Percentiles rank a stretch among this genome's conserved stretches.
phyloP scores from a whole-genome alignment of 495 filamentous ascomycete species.

The Podospora bellae-mahoneyi region DNA sequence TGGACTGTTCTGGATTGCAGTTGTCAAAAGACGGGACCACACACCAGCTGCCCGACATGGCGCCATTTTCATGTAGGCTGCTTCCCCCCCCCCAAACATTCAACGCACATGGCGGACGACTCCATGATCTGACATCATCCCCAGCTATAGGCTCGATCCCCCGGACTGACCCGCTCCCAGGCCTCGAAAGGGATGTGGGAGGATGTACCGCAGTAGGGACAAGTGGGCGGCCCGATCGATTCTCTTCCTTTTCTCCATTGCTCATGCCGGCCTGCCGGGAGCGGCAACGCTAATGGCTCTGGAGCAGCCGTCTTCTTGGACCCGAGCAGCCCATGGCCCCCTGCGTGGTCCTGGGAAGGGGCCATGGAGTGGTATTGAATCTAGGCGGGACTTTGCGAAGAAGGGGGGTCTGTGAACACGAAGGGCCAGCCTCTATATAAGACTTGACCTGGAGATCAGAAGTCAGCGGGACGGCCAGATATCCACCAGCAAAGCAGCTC shows the following conservation, averaged over 20 bases:
- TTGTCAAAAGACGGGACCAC: neutral
- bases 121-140: slow-evolving; percentile 16
- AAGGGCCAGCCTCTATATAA: neutral
- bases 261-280: slow-evolving; percentile 7
- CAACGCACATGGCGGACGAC: neutral
- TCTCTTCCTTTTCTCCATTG: slow-evolving; percentile 13
- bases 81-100: neutral
- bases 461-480: neutral
- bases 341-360: neutral
- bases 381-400: neutral
- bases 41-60: neutral
- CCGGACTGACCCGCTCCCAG: neutral
- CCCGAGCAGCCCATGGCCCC: neutral
- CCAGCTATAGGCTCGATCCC: neutral
- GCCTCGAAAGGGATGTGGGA: neutral
- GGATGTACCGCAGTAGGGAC: neutral
- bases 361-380: neutral
- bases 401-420: neutral
- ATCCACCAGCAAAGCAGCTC: neutral
- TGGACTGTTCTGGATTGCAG: slow-evolving; percentile 1
- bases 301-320: neutral
- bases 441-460: neutral
- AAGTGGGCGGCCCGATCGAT: slow-evolving; percentile 11
- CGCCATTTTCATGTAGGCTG: slow-evolving; percentile 15
- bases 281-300: neutral